Percentiles rank a stretch among this genome's conserved stretches.
Evolutionary conservation across 2,329 filamentous ascomycete species (phyloP).

Genomic region (Mycogone perniciosa): DNA sequence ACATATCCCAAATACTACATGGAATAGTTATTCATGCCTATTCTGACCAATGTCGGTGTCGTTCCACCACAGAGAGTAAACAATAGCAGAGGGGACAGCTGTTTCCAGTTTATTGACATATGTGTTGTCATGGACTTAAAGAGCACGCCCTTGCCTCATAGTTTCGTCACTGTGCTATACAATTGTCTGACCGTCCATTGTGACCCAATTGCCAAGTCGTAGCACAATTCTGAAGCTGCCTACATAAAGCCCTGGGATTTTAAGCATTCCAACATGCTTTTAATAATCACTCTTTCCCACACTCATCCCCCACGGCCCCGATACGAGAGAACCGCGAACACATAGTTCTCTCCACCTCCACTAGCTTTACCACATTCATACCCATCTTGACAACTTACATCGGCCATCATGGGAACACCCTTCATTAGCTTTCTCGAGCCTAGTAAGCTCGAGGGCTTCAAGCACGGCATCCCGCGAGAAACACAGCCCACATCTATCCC

Average conservation of each 20-base stretch:
- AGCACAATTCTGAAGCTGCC: not conserved
- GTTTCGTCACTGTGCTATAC: not conserved
- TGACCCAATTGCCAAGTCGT: not conserved
- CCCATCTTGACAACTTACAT: not conserved
- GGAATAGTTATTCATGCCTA: too few species aligned
- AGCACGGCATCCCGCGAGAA: slow-evolving; percentile 32
- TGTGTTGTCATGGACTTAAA: not conserved
- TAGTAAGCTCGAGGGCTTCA: slow-evolving; percentile 42
- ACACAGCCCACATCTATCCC: slow-evolving; percentile 44
- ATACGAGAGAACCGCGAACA: too few species aligned
- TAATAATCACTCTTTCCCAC: too few species aligned
- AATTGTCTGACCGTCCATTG: not conserved
- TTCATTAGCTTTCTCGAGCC: slow-evolving; percentile 45
- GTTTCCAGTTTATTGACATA: not conserved
- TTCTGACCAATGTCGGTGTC: not conserved
- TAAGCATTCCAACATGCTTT: not conserved
- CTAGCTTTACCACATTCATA: not conserved
- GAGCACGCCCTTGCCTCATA: not conserved
- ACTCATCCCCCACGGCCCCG: too few species aligned
- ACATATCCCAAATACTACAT: too few species aligned
- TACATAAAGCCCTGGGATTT: too few species aligned
- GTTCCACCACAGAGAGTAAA: too few species aligned
- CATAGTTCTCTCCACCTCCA: not conserved
- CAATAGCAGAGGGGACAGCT: too few species aligned
- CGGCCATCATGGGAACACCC: slow-evolving; percentile 39